phyloP scores from a whole-genome alignment of 768 basidiomycete species.

The Termitomyces sp. region DNA sequence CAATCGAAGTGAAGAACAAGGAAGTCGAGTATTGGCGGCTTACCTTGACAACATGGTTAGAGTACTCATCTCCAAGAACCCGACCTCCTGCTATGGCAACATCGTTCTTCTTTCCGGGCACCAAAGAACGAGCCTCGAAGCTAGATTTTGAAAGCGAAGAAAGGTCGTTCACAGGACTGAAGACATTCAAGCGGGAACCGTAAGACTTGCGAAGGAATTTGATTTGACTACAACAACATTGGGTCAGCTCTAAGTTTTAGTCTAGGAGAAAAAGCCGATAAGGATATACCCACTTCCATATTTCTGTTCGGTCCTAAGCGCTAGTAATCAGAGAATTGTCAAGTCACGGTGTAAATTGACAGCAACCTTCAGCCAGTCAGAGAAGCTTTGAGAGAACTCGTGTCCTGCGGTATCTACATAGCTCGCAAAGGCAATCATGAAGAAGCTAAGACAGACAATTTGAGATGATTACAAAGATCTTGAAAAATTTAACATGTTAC shows the following conservation, averaged over 20 bases:
- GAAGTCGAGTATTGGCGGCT: background rate
- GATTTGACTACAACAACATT: constrained; percentile 63
- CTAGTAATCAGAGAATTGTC: background rate
- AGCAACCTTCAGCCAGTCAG: constrained; percentile 80
- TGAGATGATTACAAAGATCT: background rate
- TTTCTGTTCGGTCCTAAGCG: constrained; percentile 72
- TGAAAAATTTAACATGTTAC: constrained; percentile 23
- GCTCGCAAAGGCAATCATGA: constrained; percentile 90
- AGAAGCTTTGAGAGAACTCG: constrained; percentile 68
- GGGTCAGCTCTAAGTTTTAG: constrained; percentile 2
- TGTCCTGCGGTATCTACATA: constrained; percentile 67
- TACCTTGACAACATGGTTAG: constrained; percentile 89
- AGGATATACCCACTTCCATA: constrained; percentile 74
- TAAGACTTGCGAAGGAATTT: constrained; percentile 79
- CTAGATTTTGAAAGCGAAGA: constrained; percentile 75
- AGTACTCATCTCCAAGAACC: constrained; percentile 93
- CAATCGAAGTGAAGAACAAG: background rate
- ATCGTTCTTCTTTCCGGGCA: constrained; percentile 72
- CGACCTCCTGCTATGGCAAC: constrained; percentile 77
- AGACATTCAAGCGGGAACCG: constrained; percentile 83
- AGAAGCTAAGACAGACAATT: constrained; percentile 57
- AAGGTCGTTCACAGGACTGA: constrained; percentile 87
- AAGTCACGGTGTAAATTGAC: background rate
- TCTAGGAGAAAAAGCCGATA: background rate
- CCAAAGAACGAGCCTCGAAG: constrained; percentile 51